A percentile compares a stretch with the other conserved stretches of the same genome.
Conservation (phyloP, 2,329 filamentous ascomycete genomes). For the Xylaria sp. region DNA sequence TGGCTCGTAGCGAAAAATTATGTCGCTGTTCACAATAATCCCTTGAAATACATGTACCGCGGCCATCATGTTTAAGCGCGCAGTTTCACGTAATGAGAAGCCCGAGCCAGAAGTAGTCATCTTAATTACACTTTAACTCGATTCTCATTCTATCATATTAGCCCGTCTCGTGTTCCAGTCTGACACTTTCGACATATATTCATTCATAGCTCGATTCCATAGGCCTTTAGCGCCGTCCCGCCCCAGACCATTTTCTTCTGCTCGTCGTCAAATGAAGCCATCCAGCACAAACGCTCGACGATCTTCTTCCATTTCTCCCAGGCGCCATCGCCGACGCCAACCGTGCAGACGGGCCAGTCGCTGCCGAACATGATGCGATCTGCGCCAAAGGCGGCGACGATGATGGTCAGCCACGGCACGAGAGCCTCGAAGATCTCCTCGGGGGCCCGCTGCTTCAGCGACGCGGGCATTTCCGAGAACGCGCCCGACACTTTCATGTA, state of each 20-base stretch:
- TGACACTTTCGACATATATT: neutral
- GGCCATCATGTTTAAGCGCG: too few species aligned
- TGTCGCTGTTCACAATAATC: too few species aligned
- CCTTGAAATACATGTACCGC: too few species aligned
- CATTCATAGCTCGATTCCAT: constrained; percentile 52
- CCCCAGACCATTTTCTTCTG: constrained; percentile 74
- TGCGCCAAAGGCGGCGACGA: constrained; percentile 75
- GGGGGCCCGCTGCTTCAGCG: constrained; percentile 54
- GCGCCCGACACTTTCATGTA: constrained; percentile 92
- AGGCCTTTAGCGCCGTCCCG: constrained; percentile 74
- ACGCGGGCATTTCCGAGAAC: constrained; percentile 76
- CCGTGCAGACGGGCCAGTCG: constrained; percentile 91
- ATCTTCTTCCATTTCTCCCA: constrained; percentile 79
- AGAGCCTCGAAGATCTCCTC: constrained; percentile 67
- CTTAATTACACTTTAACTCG: neutral
- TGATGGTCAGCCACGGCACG: constrained; percentile 72
- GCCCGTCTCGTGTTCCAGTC: neutral
- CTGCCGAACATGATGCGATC: constrained; percentile 84
- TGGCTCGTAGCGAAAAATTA: too few species aligned
- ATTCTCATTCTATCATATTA: neutral
- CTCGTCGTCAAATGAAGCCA: constrained; percentile 64
- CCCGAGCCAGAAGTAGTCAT: neutral
- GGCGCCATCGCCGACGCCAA: constrained; percentile 61
- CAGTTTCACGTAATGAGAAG: too few species aligned
- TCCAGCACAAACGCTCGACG: constrained; percentile 70